A percentile compares a stretch with the other conserved stretches of the same genome.
phyloP scores from a whole-genome alignment of 768 basidiomycete species.

The Pisolithus marmoratus region DNA sequence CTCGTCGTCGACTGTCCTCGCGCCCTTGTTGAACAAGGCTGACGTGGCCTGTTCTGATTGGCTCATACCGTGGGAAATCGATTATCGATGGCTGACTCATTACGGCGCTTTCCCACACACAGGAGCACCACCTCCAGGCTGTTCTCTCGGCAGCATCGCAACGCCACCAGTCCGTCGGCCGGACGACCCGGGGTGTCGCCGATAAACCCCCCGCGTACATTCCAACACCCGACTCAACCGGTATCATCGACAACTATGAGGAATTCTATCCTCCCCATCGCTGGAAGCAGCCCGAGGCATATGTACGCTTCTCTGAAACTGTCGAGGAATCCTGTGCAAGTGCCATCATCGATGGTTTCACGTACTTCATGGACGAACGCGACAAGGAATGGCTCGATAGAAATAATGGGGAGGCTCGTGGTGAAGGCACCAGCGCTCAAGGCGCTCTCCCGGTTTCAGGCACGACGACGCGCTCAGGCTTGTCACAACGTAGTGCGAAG shows the following conservation, averaged over 20 bases:
- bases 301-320: slow-evolving; percentile 78
- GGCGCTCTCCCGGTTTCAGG: slow-evolving; percentile 53
- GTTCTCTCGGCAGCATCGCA: slow-evolving; percentile 52
- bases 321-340: slow-evolving; percentile 67
- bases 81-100: slow-evolving; percentile 55
- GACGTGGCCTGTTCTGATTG: slow-evolving; percentile 46
- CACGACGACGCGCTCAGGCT: slow-evolving; percentile 50
- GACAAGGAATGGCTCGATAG: slow-evolving; percentile 93
- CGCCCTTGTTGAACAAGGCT: slow-evolving; percentile 35
- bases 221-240: slow-evolving; percentile 88
- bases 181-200: slow-evolving; percentile 30
- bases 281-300: slow-evolving; percentile 76
- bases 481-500: slow-evolving; percentile 56
- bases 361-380: slow-evolving; percentile 93
- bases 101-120: slow-evolving; percentile 9
- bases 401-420: slow-evolving; percentile 82
- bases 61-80: slow-evolving; percentile 36
- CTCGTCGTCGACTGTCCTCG: slow-evolving; percentile 31
- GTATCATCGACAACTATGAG: slow-evolving; percentile 71
- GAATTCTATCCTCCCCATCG: slow-evolving; percentile 62
- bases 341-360: slow-evolving; percentile 68
- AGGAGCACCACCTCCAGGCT: slow-evolving; percentile 57
- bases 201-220: slow-evolving; percentile 64
- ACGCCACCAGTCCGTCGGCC: slow-evolving; percentile 35
- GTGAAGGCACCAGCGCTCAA: slow-evolving; percentile 79